Evolutionary conservation across 139 green algal species (phyloP), one percentile per base, ranked within the genome.

Genomic region (Limnomonas spitsbergensis): DNA sequence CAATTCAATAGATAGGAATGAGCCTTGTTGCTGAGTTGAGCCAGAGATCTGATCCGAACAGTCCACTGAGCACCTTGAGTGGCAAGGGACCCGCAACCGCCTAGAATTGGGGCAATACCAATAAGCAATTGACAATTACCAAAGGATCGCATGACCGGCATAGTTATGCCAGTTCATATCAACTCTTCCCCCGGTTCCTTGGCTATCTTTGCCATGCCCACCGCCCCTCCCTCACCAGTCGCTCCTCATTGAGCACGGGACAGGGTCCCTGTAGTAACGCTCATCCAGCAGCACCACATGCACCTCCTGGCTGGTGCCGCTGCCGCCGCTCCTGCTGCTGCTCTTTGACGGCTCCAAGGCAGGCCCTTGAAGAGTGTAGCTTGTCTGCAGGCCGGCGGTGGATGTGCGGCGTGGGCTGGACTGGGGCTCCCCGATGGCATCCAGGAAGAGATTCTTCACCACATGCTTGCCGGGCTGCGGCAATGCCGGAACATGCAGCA

Each of bases 251-350:
- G 56, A 38, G 78, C 90, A 94, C 9, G 90, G 89, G 77, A 94
- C 80, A 2, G 89, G 66, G 36, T 90, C 89, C 1, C 90, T 69
- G 66, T 92, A 80, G 72, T 89, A 94, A 4, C 90, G 85, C 69
- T 89, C 86, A 76, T 94, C 90, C 70, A 91, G 75, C 76, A 93
- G 80, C 4, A 91, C 38, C 47, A 94, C 26, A 29, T 92, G 72
- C 0, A 94, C 85, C 54, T 87, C 81, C 35, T 85, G 68, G 0
- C 71, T 68, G 14, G 2, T 53, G 14, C 14, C 9, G 9, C 54
- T n/a, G 6, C 54, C 34, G 26, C 7, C 52, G 7, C 47, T 54
- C 39, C 40, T 27, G 20, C 40, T 27, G 14, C 24, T 27, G 31
- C 40, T 34, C 39, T 76, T 14, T 31, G 20, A 6, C 26, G 35